A percentile compares a stretch with the other conserved stretches of the same genome.
Conservation (phyloP, 176 grass and related monocot species). For the Aegilops longissima region DNA sequence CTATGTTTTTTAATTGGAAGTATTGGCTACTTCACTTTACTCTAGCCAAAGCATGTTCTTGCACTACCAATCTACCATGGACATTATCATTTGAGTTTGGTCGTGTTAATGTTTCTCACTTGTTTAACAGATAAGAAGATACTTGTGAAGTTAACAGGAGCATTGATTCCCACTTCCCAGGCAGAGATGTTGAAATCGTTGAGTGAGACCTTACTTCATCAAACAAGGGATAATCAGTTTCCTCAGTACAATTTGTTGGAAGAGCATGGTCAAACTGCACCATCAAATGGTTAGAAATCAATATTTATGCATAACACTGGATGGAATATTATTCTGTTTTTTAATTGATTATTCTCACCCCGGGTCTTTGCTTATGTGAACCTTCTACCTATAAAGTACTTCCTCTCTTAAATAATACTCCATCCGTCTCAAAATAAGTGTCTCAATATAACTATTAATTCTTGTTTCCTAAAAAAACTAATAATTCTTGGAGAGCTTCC, state of each 20-base stretch:
- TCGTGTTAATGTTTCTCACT: not conserved
- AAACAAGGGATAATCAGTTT: constrained; percentile 48
- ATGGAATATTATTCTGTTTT: not conserved
- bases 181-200: constrained; percentile 75
- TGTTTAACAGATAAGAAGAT: constrained; percentile 63
- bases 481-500: constrained; percentile 57
- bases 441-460: not conserved
- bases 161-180: constrained; percentile 75
- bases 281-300: constrained; percentile 68
- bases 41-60: not conserved
- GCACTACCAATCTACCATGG: not conserved
- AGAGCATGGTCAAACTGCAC: constrained; percentile 42
- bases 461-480: not conserved
- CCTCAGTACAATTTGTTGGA: constrained; percentile 42
- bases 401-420: too few species aligned
- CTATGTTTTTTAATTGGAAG: too few species aligned
- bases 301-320: not conserved
- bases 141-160: constrained; percentile 58
- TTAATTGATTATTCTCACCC: not conserved
- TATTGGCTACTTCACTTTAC: too few species aligned
- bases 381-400: not conserved
- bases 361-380: not conserved
- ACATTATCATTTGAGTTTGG: constrained; percentile 6
- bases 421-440: too few species aligned
- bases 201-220: constrained; percentile 53